Percentiles rank a stretch among this genome's conserved stretches.
phyloP scores from a whole-genome alignment of 257 asterid species.

The Plantago ovata region DNA sequence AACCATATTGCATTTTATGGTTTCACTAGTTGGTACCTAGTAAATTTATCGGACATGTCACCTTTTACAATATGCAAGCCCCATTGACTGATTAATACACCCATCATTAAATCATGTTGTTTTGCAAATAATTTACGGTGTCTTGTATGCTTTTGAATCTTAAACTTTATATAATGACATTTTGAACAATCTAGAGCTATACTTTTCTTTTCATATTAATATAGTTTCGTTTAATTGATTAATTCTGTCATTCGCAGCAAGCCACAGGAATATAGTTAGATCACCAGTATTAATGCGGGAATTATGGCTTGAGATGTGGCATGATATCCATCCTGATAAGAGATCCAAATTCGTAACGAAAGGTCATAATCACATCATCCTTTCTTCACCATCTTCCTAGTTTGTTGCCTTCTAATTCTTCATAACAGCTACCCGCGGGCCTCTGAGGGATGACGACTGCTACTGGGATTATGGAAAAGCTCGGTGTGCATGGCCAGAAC shows the following conservation, averaged over 20 bases:
- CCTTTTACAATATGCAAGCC: too few species aligned
- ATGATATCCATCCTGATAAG: slow-evolving; percentile 88
- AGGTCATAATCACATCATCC: slow-evolving; percentile 39
- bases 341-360: slow-evolving; percentile 76
- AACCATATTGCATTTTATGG: too few species aligned
- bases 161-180: too few species aligned
- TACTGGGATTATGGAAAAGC: slow-evolving; percentile 99
- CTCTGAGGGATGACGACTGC: slow-evolving; percentile 95
- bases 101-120: too few species aligned
- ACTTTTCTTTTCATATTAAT: neutral
- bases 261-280: slow-evolving; percentile 93
- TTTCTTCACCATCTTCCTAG: slow-evolving; percentile 12
- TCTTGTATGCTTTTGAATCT: too few species aligned
- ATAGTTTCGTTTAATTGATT: slow-evolving; percentile 12
- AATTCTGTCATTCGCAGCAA: slow-evolving; percentile 55
- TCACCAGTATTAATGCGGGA: slow-evolving; percentile 91
- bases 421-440: slow-evolving; percentile 78
- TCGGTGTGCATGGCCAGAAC: slow-evolving; percentile 91
- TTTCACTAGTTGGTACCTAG: too few species aligned
- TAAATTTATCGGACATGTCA: too few species aligned
- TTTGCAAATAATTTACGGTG: too few species aligned
- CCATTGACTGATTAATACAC: too few species aligned
- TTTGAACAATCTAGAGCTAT: neutral
- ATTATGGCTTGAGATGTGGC: slow-evolving; percentile 99
- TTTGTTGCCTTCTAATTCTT: slow-evolving; percentile 12